Conservation (phyloP, 176 grass and related monocot species). For the Puccinellia tenuiflora region DNA sequence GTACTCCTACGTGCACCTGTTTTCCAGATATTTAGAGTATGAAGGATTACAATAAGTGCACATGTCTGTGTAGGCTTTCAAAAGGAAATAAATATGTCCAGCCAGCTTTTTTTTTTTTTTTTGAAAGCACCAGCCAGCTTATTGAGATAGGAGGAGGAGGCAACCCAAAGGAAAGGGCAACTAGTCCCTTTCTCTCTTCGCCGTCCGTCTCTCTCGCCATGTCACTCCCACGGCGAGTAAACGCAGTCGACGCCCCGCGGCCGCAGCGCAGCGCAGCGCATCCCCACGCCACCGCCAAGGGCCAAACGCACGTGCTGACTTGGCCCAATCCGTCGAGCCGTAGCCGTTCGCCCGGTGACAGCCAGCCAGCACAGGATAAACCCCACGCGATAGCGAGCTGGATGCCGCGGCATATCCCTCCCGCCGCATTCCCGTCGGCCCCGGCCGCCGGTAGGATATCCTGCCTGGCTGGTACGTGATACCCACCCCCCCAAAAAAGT, state of each 20-base stretch:
- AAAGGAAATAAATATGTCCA: no score
- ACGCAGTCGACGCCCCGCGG: constrained; percentile 2
- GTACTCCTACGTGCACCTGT: background rate
- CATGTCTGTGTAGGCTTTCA: no score
- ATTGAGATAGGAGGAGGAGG: no score
- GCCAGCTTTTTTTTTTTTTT: no score
- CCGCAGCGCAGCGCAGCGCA: background rate
- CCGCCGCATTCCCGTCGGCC: background rate
- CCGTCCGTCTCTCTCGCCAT: no score
- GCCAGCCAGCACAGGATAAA: constrained; percentile 5
- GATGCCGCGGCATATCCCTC: constrained; percentile 41
- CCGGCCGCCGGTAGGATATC: no score
- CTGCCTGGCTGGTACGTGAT: no score
- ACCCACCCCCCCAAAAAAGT: no score
- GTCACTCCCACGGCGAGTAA: background rate
- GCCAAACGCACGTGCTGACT: constrained; percentile 35
- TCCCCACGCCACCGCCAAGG: constrained; percentile 28
- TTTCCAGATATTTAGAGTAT: no score
- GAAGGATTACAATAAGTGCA: no score
- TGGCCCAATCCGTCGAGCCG: background rate
- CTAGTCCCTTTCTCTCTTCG: background rate
- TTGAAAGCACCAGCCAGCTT: no score
- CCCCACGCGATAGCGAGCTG: background rate
- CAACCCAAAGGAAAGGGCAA: no score
- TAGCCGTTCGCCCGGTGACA: background rate